These are phyloP conservation scores for Shiraia bambusicola DNA, from an alignment of 2,329 filamentous ascomycete genomes.

Conservation along the genomic window DNA sequence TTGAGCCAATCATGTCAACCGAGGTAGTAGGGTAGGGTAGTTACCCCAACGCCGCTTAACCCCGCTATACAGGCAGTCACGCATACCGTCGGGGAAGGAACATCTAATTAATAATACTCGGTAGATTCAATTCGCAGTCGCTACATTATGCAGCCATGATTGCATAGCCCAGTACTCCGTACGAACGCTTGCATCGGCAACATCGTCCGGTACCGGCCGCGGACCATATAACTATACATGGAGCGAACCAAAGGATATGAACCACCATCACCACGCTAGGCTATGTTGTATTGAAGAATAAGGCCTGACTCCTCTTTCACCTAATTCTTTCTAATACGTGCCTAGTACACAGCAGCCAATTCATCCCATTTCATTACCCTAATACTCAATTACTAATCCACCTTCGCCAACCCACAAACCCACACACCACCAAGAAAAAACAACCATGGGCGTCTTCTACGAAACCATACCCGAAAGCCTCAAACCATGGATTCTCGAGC, in stretches of 20 bases:
- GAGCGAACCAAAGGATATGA: not conserved
- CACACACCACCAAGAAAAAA: no score
- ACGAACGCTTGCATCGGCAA: not conserved
- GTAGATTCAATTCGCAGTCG: not conserved
- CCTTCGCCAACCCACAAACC: not conserved
- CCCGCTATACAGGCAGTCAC: not conserved
- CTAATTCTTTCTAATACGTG: no score
- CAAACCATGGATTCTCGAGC: constrained; percentile 47
- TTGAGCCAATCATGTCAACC: not conserved
- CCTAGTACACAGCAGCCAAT: no score
- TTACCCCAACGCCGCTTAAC: constrained; percentile 2
- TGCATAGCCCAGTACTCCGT: no score
- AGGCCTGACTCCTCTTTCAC: no score
- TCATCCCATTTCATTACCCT: no score
- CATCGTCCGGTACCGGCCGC: constrained; percentile 6
- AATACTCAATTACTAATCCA: not conserved
- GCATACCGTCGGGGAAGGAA: constrained; percentile 2
- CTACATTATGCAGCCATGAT: no score
- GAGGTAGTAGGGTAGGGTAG: not conserved
- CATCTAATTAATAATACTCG: no score
- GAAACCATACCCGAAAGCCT: constrained; percentile 45
- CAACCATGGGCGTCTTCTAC: constrained; percentile 49
- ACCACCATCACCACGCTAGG: not conserved
- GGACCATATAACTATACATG: not conserved
- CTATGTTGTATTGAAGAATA: not conserved